These are phyloP conservation scores for Aspergillus ruber DNA, from an alignment of 2,329 filamentous ascomycete genomes.

Conservation along the genomic window DNA sequence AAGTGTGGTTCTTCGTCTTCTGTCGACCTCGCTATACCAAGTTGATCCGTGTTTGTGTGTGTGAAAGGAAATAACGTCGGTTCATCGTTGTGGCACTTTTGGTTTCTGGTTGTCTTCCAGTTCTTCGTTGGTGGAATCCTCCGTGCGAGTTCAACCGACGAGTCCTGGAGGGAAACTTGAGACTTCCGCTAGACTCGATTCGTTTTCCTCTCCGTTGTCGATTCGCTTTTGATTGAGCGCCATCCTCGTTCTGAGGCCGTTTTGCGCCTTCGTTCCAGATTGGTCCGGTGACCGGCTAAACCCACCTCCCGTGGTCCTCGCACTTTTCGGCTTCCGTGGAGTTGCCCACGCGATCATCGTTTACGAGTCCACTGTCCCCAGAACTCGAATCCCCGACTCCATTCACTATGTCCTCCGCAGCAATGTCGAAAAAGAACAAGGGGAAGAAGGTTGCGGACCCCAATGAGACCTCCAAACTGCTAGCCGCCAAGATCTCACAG, in stretches of 20 bases:
- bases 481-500: constrained; percentile 90
- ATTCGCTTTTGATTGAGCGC: too few species aligned
- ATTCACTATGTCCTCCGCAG: constrained; percentile 41
- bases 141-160: constrained; percentile 23
- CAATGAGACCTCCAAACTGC: constrained; percentile 81
- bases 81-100: constrained; percentile 4
- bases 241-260: too few species aligned
- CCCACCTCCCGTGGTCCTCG: constrained; percentile 16
- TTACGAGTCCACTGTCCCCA: constrained; percentile 40
- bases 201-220: too few species aligned
- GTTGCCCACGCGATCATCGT: constrained; percentile 39
- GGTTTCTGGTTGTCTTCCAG: constrained; percentile 11
- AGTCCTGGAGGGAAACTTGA: constrained; percentile 1
- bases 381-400: constrained; percentile 5
- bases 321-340: constrained; percentile 31
- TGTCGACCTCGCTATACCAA: constrained; percentile 3
- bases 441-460: constrained; percentile 78
- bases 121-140: constrained; percentile 19
- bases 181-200: not conserved
- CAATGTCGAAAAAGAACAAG: constrained; percentile 68
- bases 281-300: constrained; percentile 8
- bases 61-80: constrained; percentile 4
- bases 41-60: not conserved
- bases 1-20: not conserved
- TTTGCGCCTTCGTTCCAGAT: constrained; percentile 9